Conservation (phyloP, 2,329 filamentous ascomycete genomes). For the Aspergillus viridinutans region DNA sequence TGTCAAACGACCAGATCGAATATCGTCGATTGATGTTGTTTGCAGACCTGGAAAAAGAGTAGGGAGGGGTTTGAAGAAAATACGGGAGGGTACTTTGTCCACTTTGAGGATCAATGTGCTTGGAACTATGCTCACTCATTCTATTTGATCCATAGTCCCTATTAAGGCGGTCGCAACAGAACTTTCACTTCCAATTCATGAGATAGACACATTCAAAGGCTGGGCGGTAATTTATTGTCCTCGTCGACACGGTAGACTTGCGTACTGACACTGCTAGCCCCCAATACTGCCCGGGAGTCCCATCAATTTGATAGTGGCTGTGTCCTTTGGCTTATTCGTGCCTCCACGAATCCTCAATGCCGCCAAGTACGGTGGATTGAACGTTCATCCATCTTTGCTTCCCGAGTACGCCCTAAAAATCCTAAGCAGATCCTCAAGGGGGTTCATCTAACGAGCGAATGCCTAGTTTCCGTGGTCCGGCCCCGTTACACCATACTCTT, state of each 20-base stretch:
- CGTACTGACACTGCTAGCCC: conserved; percentile 42
- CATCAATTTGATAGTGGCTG: conserved; percentile 79
- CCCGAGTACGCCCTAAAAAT: conserved; percentile 59
- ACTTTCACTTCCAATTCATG: conserved; percentile 65
- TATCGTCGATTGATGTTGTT: conserved; percentile 79
- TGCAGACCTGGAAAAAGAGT: conserved; percentile 73
- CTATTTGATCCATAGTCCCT: conserved; percentile 55
- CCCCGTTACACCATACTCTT: conserved; percentile 82
- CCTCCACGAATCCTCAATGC: conserved; percentile 67
- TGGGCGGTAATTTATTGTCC: conserved; percentile 61
- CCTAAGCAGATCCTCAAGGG: neutral
- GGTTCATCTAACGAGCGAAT: neutral
- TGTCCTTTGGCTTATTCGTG: conserved; percentile 90
- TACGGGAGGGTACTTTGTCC: conserved; percentile 57
- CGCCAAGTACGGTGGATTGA: conserved; percentile 79
- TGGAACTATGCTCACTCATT: conserved; percentile 3
- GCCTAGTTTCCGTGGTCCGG: conserved; percentile 70
- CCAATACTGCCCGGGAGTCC: conserved; percentile 43
- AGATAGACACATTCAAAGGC: conserved; percentile 73
- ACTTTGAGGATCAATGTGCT: neutral
- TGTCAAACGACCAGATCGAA: conserved; percentile 47
- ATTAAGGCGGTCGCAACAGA: conserved; percentile 62
- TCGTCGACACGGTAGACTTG: neutral
- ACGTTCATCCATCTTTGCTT: conserved; percentile 87
- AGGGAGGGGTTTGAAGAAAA: conserved; percentile 67